Evolutionary conservation across 208 protist species (phyloP).

Genomic region (Leishmania lainsoni): DNA sequence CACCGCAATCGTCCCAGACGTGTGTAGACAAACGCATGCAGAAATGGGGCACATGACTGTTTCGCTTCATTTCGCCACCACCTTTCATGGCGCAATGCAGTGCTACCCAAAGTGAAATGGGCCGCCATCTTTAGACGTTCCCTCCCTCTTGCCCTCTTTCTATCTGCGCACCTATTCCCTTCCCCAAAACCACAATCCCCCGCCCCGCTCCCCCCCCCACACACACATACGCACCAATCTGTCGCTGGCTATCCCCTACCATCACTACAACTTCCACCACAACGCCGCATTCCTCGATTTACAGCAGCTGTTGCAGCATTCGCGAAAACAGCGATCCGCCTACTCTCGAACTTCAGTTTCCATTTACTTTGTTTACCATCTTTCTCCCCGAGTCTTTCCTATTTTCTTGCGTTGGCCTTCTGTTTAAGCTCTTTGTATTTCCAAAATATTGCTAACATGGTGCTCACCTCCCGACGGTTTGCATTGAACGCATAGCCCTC

Average conservation of each 20-base stretch:
- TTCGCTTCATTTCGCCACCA: background rate
- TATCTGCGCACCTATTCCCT: background rate
- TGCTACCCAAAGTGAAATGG: background rate
- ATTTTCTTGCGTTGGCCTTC: constrained; percentile 3
- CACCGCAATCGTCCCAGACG: background rate
- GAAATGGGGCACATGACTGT: background rate
- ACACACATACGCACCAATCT: background rate
- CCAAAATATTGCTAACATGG: constrained; percentile 5
- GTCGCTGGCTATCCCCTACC: background rate
- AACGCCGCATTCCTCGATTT: background rate
- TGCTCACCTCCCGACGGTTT: constrained; percentile 4
- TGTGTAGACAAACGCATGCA: background rate
- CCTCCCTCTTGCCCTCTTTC: background rate
- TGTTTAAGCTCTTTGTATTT: constrained; percentile 5
- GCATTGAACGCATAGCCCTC: constrained; percentile 3
- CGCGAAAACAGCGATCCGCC: background rate
- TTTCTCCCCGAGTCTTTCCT: background rate
- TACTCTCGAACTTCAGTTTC: constrained; percentile 1
- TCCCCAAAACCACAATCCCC: background rate
- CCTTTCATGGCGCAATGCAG: background rate
- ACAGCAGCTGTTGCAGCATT: background rate
- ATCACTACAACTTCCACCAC: background rate
- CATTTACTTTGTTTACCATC: constrained; percentile 19
- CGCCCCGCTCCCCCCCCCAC: too few relatives aligned
- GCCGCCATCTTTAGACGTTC: background rate